These are phyloP conservation scores for Pyricularia grisea DNA, from an alignment of 2,329 filamentous ascomycete species.

Conservation along the genomic window DNA sequence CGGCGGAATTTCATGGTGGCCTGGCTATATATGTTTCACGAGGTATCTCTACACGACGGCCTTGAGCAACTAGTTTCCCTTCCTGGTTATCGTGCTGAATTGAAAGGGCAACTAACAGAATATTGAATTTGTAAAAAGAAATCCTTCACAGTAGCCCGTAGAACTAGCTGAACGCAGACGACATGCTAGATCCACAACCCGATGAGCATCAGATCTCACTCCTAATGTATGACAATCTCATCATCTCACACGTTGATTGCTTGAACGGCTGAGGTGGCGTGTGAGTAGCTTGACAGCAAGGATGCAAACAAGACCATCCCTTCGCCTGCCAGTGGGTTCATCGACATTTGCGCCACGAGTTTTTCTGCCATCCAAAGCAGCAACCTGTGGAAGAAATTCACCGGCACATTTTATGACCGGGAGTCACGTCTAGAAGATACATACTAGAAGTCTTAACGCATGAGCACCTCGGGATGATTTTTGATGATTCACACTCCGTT, in stretches of 20 bases:
- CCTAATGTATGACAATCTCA: neutral
- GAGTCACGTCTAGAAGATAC: neutral
- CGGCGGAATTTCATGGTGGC: neutral
- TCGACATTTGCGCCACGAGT: no score
- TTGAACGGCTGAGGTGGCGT: neutral
- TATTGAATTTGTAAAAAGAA: neutral
- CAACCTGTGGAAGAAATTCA: neutral
- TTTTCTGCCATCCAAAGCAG: no score
- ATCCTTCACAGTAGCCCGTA: neutral
- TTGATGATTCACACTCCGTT: neutral
- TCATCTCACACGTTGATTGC: neutral
- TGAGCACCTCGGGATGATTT: neutral
- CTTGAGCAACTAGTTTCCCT: neutral
- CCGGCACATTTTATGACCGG: neutral
- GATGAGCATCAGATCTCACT: neutral
- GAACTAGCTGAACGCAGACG: neutral
- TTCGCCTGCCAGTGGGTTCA: neutral
- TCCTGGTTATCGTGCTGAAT: neutral
- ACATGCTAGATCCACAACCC: neutral
- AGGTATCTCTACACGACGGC: neutral
- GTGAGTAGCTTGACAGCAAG: neutral
- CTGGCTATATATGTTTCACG: neutral
- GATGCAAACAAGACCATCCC: neutral
- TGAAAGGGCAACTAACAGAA: neutral
- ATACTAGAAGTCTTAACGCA: neutral